A percentile compares a stretch with the other conserved stretches of the same genome.
phyloP scores from a whole-genome alignment of 805 yeast genomes.

The Candida oleophila region DNA sequence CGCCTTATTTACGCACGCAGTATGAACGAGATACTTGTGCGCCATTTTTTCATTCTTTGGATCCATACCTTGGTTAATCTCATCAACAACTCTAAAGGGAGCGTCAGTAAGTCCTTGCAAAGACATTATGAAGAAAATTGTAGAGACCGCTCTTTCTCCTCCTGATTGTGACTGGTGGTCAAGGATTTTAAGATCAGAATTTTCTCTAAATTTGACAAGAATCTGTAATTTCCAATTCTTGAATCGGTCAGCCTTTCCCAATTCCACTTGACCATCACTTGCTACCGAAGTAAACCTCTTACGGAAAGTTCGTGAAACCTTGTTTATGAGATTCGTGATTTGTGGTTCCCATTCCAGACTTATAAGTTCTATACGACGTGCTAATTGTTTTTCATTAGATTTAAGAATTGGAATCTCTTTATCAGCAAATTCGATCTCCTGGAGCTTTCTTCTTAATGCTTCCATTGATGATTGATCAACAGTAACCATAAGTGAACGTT shows the following conservation, averaged over 20 bases:
- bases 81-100: slow-evolving; percentile 95
- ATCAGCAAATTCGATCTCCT: slow-evolving; percentile 32
- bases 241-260: slow-evolving; percentile 50
- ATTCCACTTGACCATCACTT: slow-evolving; percentile 81
- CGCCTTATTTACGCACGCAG: slow-evolving; percentile 59
- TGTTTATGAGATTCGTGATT: slow-evolving; percentile 49
- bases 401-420: slow-evolving; percentile 36
- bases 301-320: slow-evolving; percentile 65
- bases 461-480: slow-evolving; percentile 39
- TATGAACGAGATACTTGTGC: slow-evolving; percentile 79
- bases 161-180: slow-evolving; percentile 94
- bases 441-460: slow-evolving; percentile 38
- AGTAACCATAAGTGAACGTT: slow-evolving; percentile 34
- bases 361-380: slow-evolving; percentile 37
- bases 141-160: slow-evolving; percentile 95
- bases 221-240: slow-evolving; percentile 83
- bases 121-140: slow-evolving; percentile 86
- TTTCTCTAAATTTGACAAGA: slow-evolving; percentile 80
- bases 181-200: slow-evolving; percentile 63
- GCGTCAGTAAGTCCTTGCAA: slow-evolving; percentile 84
- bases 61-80: slow-evolving; percentile 99
- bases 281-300: slow-evolving; percentile 71
- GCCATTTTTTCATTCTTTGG: slow-evolving; percentile 85
- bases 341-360: slow-evolving; percentile 59
- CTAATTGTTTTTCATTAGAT: slow-evolving; percentile 23